Base-by-base conservation (phyloP, 1,284 basidiomycete genomes). In the Trichosporon faecale region DNA sequence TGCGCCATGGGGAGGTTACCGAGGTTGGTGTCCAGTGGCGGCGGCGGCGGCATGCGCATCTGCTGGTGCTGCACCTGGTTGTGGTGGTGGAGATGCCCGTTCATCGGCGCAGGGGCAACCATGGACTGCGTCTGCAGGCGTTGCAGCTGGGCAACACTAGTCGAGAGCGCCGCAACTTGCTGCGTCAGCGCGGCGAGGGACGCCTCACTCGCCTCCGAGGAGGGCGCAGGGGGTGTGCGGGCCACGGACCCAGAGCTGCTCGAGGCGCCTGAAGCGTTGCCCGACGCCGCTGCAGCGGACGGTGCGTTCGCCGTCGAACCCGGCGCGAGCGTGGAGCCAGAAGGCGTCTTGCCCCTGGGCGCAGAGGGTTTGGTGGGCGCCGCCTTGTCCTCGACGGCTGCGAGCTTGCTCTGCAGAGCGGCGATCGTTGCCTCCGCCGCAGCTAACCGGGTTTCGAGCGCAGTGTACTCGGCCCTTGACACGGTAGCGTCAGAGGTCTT, bases 141-240 rank as follows among this genome's bases (percentile, higher is more conserved):
- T 71, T 79, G 76, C 14, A 94, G 86, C 80, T 94, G 93, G 21
- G 92, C 91, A 64, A 95, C 92, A n/a, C 91, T 92, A 0, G 90
- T 89, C 31, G 92, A 94, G 72, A 95, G 85, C 14, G 90, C 91
- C 75, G 90, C 90, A 68, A 94, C 85, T 66, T 92, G 89, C 77
- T 91, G 91, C 9, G 91, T 90, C 52, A 95, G 90, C 63, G 89
- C 88, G 9, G 88, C 85, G 69, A 94, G 60, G 25, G 65, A 33
- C 18, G 25, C 29, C 46, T 72, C 69, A 31, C 21, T 27, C 23
- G 12, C 35, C 21, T 60, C 67, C 12, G 25, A n/a, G 37, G 25
- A n/a, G 37, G 67, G 67, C 11, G 27, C 44, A 3, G 67, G 67
- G 25, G 67, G 65, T 23, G 67, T 65, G 63, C 67, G 67, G 14